Percentiles rank a stretch among this genome's conserved stretches.
Conservation (phyloP, 495 filamentous ascomycete genomes). For the Hypoxylon rickii region DNA sequence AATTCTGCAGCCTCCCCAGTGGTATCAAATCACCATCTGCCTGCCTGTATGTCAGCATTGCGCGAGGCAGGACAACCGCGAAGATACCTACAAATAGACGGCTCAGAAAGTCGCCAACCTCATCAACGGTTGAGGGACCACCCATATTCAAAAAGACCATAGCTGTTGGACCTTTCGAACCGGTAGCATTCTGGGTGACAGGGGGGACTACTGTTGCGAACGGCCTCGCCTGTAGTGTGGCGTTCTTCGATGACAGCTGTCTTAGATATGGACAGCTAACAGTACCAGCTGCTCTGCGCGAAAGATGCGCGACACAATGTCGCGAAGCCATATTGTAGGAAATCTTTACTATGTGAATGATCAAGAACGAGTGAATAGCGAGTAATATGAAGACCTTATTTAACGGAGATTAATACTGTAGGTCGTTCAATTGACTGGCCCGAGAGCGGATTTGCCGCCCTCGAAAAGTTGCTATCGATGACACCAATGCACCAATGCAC, state of each 20-base stretch:
- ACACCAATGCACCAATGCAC: neutral
- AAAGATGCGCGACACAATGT: conserved; percentile 49
- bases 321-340: conserved; percentile 52
- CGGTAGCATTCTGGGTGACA: conserved; percentile 66
- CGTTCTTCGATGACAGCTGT: conserved; percentile 29
- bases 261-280: conserved; percentile 31
- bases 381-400: neutral
- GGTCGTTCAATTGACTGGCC: too few relatives aligned
- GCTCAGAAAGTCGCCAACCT: conserved; percentile 92
- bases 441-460: conserved; percentile 1
- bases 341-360: too few relatives aligned
- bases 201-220: conserved; percentile 74
- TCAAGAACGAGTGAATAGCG: neutral
- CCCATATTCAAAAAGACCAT: conserved; percentile 99
- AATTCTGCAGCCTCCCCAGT: conserved; percentile 88
- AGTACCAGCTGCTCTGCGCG: conserved; percentile 44
- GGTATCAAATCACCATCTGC: conserved; percentile 95
- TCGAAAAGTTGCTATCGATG: conserved; percentile 9
- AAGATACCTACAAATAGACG: conserved; percentile 76
- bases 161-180: conserved; percentile 70
- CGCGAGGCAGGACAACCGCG: neutral
- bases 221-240: conserved; percentile 47
- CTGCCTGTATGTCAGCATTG: conserved; percentile 48
- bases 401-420: neutral
- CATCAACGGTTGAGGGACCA: conserved; percentile 83